Conservation (phyloP, 2,329 filamentous ascomycete species). For the Nemania sp. region DNA sequence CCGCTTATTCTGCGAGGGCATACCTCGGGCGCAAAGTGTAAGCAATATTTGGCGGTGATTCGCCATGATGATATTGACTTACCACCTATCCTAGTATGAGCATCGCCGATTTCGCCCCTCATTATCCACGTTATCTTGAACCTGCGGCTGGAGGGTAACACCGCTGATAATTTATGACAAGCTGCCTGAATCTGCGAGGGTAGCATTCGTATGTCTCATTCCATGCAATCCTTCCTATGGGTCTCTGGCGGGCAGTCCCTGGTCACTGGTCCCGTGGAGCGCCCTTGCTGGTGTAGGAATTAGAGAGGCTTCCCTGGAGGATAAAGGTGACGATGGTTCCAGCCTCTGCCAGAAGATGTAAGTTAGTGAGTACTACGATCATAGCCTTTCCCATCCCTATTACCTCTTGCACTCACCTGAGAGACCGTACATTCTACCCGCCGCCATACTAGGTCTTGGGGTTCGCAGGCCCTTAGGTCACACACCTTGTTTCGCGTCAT, state of each 20-base stretch:
- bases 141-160: not conserved
- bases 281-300: not conserved
- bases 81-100: not conserved
- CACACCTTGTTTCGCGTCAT: not conserved
- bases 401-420: not conserved
- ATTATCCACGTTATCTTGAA: not conserved
- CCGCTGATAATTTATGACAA: too few species aligned
- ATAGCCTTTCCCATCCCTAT: not conserved
- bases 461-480: too few species aligned
- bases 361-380: not conserved
- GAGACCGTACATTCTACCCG: not conserved
- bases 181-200: too few species aligned
- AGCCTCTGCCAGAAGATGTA: not conserved
- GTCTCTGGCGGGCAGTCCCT: not conserved
- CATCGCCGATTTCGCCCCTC: not conserved
- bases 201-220: too few species aligned
- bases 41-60: not conserved
- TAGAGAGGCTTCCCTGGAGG: not conserved
- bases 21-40: not conserved
- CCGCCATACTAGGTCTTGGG: not conserved
- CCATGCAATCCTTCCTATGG: not conserved
- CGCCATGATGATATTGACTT: not conserved
- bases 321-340: not conserved
- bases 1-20: not conserved
- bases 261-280: not conserved